phyloP scores from a whole-genome alignment of 1,284 basidiomycete genomes.

The Austroboletus rostrupii region DNA sequence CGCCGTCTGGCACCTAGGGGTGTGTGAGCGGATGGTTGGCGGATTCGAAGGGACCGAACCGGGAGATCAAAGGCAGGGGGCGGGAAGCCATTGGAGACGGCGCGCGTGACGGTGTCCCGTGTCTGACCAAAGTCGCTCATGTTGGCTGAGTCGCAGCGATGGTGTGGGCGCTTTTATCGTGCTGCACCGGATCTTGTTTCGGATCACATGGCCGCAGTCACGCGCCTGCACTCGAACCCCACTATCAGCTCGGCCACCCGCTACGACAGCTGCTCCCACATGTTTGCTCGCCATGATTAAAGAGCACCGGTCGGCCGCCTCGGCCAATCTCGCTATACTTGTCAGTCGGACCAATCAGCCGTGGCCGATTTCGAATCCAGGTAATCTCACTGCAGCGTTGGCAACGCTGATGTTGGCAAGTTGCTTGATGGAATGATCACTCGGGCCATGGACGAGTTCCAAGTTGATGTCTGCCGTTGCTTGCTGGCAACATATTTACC shows the following conservation, averaged over 20 bases:
- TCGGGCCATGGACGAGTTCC: background rate
- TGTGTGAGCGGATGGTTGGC: slow-evolving; percentile 1
- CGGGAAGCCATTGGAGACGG: slow-evolving; percentile 32
- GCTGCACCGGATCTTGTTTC: slow-evolving; percentile 7
- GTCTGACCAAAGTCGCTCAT: slow-evolving; percentile 16
- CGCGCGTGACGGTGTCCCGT: slow-evolving; percentile 10
- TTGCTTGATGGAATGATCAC: background rate
- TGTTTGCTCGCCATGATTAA: too few relatives aligned
- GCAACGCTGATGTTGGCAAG: background rate
- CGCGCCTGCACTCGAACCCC: too few relatives aligned
- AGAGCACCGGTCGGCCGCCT: background rate
- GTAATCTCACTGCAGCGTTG: background rate
- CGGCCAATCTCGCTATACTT: too few relatives aligned
- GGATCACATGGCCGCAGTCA: too few relatives aligned
- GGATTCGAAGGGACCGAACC: slow-evolving; percentile 20
- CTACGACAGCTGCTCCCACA: too few relatives aligned
- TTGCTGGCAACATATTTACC: background rate
- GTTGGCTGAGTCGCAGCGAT: background rate
- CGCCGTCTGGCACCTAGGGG: slow-evolving; percentile 42
- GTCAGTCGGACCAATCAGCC: background rate
- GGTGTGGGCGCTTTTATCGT: background rate
- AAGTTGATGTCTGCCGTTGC: background rate
- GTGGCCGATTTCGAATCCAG: background rate
- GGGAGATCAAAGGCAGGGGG: slow-evolving; percentile 31
- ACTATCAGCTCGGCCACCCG: too few relatives aligned